Conservation (phyloP, 2,329 filamentous ascomycete genomes). For the Ophiostoma novo-ulmi region DNA sequence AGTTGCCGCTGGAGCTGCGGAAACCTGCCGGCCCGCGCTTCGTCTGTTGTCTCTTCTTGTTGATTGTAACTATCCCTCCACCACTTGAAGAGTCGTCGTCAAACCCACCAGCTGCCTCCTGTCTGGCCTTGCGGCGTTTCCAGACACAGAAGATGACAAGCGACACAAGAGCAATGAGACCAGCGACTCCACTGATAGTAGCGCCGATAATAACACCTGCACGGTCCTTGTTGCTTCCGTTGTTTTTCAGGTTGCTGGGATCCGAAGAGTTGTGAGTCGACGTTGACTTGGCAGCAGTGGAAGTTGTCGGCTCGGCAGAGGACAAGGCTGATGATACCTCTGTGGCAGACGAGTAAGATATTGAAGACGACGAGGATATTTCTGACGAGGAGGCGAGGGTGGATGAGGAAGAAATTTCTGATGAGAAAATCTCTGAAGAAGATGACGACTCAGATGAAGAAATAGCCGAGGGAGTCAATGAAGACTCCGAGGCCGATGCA, state of each 20-base stretch:
- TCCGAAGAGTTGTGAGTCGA: conserved; percentile 22
- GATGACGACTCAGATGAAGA: conserved; percentile 19
- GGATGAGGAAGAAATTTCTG: conserved; percentile 5
- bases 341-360: conserved; percentile 8
- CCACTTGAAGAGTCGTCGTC: neutral
- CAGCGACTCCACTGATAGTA: conserved; percentile 48
- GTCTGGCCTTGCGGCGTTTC: conserved; percentile 32
- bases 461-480: conserved; percentile 17
- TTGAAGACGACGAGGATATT: neutral
- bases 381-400: conserved; percentile 23
- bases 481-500: neutral
- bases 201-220: conserved; percentile 52
- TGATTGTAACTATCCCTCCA: conserved; percentile 31
- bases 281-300: conserved; percentile 19
- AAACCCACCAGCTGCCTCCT: neutral
- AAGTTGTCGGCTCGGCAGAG: conserved; percentile 23
- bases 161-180: conserved; percentile 40
- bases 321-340: conserved; percentile 15
- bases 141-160: conserved; percentile 41
- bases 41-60: neutral
- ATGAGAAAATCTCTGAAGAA: conserved; percentile 12
- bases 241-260: conserved; percentile 28
- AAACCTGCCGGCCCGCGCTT: neutral
- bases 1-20: conserved; percentile 31
- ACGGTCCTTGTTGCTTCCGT: conserved; percentile 29